Conservation (phyloP, 345 rosid genomes). For the Gossypium thurberi region DNA sequence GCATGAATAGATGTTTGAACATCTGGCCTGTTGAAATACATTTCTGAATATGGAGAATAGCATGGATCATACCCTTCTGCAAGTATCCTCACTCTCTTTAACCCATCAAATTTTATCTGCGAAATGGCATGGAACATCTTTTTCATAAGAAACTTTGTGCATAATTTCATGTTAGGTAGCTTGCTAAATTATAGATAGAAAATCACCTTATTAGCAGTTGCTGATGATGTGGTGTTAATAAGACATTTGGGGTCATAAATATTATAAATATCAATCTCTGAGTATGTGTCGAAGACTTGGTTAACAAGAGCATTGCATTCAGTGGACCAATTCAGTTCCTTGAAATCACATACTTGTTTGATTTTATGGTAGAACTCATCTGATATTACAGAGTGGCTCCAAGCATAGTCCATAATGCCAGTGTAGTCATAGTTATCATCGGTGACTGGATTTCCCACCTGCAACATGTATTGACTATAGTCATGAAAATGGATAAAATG, state of each 20-base stretch:
- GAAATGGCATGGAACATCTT: not conserved
- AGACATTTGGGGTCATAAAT: slow-evolving; percentile 51
- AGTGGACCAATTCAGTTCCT: slow-evolving; percentile 28
- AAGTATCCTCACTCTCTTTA: slow-evolving; percentile 32
- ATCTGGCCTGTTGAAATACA: slow-evolving; percentile 46
- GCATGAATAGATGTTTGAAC: slow-evolving; percentile 53
- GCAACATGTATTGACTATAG: not conserved
- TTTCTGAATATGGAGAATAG: slow-evolving; percentile 30
- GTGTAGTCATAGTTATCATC: slow-evolving; percentile 38
- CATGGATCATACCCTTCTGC: slow-evolving; percentile 55
- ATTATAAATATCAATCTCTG: slow-evolving; percentile 56
- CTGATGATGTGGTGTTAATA: slow-evolving; percentile 18
- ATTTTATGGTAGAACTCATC: slow-evolving; percentile 33
- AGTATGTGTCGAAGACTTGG: slow-evolving; percentile 27
- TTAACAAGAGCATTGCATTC: slow-evolving; percentile 34
- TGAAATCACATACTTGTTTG: slow-evolving; percentile 45
- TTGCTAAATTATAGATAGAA: not conserved
- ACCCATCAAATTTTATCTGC: slow-evolving; percentile 10
- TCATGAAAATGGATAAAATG: not conserved
- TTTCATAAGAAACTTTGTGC: not conserved
- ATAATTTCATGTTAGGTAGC: not conserved
- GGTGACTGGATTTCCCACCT: slow-evolving; percentile 59
- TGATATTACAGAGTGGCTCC: slow-evolving; percentile 62
- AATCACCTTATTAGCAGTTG: not conserved
- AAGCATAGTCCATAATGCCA: slow-evolving; percentile 54